Percentiles rank a stretch among this genome's conserved stretches.
These are phyloP conservation scores for Wickerhamomyces tratensis DNA, from an alignment of 805 yeast genomes.

Conservation along the genomic window DNA sequence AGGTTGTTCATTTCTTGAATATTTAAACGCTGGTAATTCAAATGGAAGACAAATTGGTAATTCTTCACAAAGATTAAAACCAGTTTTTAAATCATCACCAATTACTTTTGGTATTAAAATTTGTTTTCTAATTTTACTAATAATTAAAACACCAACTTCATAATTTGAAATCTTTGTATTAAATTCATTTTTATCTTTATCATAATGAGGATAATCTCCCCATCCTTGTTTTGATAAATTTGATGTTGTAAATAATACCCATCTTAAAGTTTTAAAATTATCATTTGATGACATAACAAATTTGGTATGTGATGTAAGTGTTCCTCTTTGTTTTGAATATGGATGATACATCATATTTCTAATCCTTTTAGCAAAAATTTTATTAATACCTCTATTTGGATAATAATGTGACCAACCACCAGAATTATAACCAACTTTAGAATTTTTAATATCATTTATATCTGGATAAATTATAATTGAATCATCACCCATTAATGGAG, in stretches of 20 bases:
- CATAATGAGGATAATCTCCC: slow-evolving; percentile 38
- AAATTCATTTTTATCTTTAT: slow-evolving; percentile 4
- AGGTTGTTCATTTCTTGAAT: slow-evolving; percentile 31
- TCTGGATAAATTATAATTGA: slow-evolving; percentile 23
- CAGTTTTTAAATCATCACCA: slow-evolving; percentile 18
- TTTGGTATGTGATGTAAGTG: slow-evolving; percentile 58
- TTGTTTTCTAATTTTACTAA: slow-evolving; percentile 16
- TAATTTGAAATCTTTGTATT: slow-evolving; percentile 25
- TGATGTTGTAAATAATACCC: slow-evolving; percentile 70
- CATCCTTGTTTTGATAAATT: slow-evolving; percentile 74
- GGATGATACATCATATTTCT: slow-evolving; percentile 10
- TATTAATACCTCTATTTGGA: slow-evolving; percentile 24
- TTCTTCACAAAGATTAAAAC: slow-evolving; percentile 3
- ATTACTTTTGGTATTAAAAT: slow-evolving; percentile 35
- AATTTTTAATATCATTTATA: slow-evolving; percentile 25
- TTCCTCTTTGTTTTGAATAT: slow-evolving; percentile 18
- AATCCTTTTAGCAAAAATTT: slow-evolving; percentile 29
- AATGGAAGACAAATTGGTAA: slow-evolving; percentile 40
- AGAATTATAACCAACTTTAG: slow-evolving; percentile 34
- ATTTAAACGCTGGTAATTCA: slow-evolving; percentile 37
- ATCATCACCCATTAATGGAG: too few species aligned
- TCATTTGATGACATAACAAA: slow-evolving; percentile 43
- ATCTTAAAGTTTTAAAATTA: slow-evolving; percentile 39
- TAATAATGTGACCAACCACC: slow-evolving; percentile 44
- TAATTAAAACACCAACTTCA: slow-evolving; percentile 46